phyloP scores from a whole-genome alignment of 1,284 basidiomycete genomes.

The Tilletiopsis washingtonensis region DNA sequence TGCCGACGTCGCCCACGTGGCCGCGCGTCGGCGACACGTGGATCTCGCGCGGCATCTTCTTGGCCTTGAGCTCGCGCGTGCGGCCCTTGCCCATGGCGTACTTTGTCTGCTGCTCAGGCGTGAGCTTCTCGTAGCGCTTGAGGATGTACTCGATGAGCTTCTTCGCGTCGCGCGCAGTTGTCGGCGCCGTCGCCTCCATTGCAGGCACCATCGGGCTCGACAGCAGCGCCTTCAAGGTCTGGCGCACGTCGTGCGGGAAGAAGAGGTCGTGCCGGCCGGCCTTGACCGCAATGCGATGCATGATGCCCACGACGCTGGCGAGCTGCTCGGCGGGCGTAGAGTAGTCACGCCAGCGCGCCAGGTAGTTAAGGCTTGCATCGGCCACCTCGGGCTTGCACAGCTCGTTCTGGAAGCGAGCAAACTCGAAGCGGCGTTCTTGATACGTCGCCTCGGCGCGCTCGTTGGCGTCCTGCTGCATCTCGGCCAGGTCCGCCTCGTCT shows the following conservation, averaged over 20 bases:
- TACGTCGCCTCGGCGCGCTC: slow-evolving; percentile 19
- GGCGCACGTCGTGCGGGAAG: slow-evolving; percentile 23
- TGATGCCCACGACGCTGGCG: slow-evolving; percentile 29
- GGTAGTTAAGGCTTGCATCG: slow-evolving; percentile 35
- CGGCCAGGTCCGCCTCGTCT: slow-evolving; percentile 13
- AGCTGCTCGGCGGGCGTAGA: slow-evolving; percentile 27
- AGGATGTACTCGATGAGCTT: slow-evolving; percentile 34
- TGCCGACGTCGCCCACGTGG: slow-evolving; percentile 33
- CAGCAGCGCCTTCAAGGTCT: slow-evolving; percentile 17
- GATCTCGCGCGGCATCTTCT: slow-evolving; percentile 30
- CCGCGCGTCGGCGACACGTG: slow-evolving; percentile 24
- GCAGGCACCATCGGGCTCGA: slow-evolving; percentile 15
- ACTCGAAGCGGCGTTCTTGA: slow-evolving; percentile 38
- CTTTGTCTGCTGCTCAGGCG: slow-evolving; percentile 26
- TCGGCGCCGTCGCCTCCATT: slow-evolving; percentile 17
- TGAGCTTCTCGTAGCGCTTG: slow-evolving; percentile 36
- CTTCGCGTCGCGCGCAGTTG: slow-evolving; percentile 15
- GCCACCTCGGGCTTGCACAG: slow-evolving; percentile 32
- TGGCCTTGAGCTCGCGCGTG: slow-evolving; percentile 21
- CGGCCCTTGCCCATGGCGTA: slow-evolving; percentile 28
- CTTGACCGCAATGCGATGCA: slow-evolving; percentile 41
- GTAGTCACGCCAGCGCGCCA: slow-evolving; percentile 37
- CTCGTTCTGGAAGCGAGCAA: slow-evolving; percentile 37
- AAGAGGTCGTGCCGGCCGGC: slow-evolving; percentile 29
- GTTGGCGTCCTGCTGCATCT: slow-evolving; percentile 22